Percentiles rank a stretch among this genome's conserved stretches.
phyloP scores from a whole-genome alignment of 176 grass and related monocot genomes.

The Avena insularis region DNA sequence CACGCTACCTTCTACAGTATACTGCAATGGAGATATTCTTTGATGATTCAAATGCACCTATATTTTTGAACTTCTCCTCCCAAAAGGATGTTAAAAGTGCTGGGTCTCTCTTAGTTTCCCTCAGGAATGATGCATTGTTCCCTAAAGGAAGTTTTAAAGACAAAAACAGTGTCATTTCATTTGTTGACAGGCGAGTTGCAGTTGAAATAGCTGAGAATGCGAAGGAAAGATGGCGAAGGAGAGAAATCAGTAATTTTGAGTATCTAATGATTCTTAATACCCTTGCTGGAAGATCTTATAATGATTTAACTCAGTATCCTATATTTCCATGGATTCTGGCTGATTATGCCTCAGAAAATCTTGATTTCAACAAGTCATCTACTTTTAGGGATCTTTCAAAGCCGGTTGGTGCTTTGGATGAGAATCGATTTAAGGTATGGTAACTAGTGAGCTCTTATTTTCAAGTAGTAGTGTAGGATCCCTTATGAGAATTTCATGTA shows the following conservation, averaged over 20 bases:
- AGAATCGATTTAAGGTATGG: constrained; percentile 85
- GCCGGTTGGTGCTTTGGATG: constrained; percentile 90
- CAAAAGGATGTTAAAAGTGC: constrained; percentile 91
- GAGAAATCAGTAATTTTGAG: constrained; percentile 96
- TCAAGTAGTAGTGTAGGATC: neutral
- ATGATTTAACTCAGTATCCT: constrained; percentile 97
- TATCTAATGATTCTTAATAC: constrained; percentile 98
- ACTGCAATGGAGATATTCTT: constrained; percentile 96
- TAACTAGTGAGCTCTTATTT: constrained; percentile 30
- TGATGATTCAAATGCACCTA: constrained; percentile 76
- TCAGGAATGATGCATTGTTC: constrained; percentile 91
- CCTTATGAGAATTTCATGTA: constrained; percentile 39
- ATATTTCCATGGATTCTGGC: constrained; percentile 94
- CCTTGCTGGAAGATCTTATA: constrained; percentile 92
- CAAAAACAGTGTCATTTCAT: constrained; percentile 82
- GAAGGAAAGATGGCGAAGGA: constrained; percentile 93
- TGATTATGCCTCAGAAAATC: constrained; percentile 90
- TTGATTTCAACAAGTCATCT: constrained; percentile 95
- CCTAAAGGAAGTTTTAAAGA: constrained; percentile 86
- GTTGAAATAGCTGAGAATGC: constrained; percentile 89
- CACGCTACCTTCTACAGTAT: constrained; percentile 90
- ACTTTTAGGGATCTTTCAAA: constrained; percentile 95
- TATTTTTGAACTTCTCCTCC: constrained; percentile 92
- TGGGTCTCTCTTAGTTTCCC: constrained; percentile 82
- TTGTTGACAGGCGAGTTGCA: constrained; percentile 83